Conservation (phyloP, 2,329 filamentous ascomycete genomes). For the Monilinia fructigena region DNA sequence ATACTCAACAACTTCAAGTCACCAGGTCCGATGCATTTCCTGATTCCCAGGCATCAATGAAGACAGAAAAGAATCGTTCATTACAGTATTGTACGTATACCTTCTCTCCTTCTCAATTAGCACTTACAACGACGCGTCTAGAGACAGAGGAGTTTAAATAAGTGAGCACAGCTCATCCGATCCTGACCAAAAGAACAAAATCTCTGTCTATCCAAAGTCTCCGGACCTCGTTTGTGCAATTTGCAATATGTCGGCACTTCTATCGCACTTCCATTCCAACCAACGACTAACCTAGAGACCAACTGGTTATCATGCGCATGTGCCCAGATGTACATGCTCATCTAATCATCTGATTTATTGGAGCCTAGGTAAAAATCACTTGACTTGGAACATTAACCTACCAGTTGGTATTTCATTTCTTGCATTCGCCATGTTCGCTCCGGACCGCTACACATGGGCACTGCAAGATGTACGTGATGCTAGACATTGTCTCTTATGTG, state of each 20-base stretch:
- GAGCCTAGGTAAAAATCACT: neutral
- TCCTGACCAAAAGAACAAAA: neutral
- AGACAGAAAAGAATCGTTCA: neutral
- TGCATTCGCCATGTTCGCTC: neutral
- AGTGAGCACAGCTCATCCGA: neutral
- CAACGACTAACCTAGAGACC: neutral
- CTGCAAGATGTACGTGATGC: constrained; percentile 14
- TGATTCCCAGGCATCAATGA: neutral
- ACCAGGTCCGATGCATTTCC: neutral
- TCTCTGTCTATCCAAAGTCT: neutral
- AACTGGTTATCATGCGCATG: constrained; percentile 1
- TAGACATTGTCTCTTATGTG: constrained; percentile 1
- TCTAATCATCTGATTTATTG: neutral
- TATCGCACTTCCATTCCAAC: neutral
- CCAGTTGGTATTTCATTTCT: neutral
- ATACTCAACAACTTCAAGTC: neutral
- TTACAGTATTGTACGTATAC: neutral
- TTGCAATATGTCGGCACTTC: neutral
- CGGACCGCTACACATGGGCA: neutral
- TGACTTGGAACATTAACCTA: neutral
- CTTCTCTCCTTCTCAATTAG: neutral
- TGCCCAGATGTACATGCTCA: neutral
- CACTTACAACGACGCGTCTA: neutral
- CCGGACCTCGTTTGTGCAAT: neutral
- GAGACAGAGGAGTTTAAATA: neutral